These are phyloP conservation scores for Neofusicoccum ribis DNA, from an alignment of 2,329 filamentous ascomycete species.

Conservation along the genomic window DNA sequence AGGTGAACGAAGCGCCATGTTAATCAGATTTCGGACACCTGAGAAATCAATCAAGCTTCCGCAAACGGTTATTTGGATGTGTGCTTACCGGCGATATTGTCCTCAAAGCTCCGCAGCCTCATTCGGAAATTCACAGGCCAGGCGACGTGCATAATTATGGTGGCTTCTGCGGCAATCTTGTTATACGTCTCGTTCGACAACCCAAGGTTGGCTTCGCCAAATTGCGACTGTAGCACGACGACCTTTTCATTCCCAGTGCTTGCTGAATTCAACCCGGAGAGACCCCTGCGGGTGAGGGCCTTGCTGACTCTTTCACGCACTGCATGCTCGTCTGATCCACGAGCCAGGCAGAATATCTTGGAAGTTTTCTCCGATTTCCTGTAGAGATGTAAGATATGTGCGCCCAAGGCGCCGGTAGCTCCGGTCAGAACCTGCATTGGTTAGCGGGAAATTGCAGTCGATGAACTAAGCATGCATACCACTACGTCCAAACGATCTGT, in stretches of 20 bases:
- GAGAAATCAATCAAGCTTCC: slow-evolving; percentile 23
- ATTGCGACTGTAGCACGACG: slow-evolving; percentile 48
- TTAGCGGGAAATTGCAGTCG: background rate
- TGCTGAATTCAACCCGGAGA: slow-evolving; percentile 28
- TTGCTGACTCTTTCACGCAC: slow-evolving; percentile 48
- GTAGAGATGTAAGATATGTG: slow-evolving; percentile 52
- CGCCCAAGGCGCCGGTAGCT: slow-evolving; percentile 53
- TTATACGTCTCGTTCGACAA: slow-evolving; percentile 45
- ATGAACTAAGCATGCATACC: background rate
- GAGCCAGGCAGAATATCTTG: slow-evolving; percentile 59
- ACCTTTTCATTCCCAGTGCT: slow-evolving; percentile 38
- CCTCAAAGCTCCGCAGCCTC: slow-evolving; percentile 56
- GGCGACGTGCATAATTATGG: slow-evolving; percentile 61
- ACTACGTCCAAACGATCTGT: background rate
- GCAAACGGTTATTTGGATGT: slow-evolving; percentile 19
- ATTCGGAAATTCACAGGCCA: slow-evolving; percentile 67
- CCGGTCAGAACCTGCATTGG: slow-evolving; percentile 46
- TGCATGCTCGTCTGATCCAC: slow-evolving; percentile 46
- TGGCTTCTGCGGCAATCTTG: slow-evolving; percentile 44
- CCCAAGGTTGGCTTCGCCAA: slow-evolving; percentile 53
- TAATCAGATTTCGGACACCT: slow-evolving; percentile 50
- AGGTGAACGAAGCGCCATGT: slow-evolving; percentile 42
- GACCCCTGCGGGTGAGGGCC: slow-evolving; percentile 43
- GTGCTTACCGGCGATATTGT: slow-evolving; percentile 47
- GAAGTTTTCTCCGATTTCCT: slow-evolving; percentile 38